These are phyloP conservation scores for Phascolomyces articulosus DNA, from an alignment of 371 early-diverging fungal species.

Conservation along the genomic window DNA sequence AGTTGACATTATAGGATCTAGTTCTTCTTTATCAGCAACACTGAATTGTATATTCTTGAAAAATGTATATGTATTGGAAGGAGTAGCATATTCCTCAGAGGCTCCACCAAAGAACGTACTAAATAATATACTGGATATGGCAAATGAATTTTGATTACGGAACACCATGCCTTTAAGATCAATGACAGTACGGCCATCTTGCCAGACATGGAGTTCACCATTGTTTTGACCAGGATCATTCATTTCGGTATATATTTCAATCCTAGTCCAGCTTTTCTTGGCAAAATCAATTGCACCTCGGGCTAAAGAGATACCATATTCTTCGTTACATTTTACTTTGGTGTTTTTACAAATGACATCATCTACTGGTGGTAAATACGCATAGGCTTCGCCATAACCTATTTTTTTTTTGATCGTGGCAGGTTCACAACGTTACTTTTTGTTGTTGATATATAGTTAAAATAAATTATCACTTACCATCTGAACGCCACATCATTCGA, in stretches of 20 bases:
- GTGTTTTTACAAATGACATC: neutral
- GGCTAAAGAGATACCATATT: slow-evolving; percentile 5
- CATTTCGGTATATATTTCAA: slow-evolving; percentile 7
- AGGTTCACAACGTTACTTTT: too few species aligned
- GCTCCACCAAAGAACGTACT: slow-evolving; percentile 7
- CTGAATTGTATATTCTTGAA: slow-evolving; percentile 2
- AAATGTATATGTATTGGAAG: neutral
- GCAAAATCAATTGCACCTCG: neutral
- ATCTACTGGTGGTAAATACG: neutral
- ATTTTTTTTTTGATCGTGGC: neutral
- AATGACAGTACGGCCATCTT: slow-evolving; percentile 1
- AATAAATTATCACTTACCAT: neutral
- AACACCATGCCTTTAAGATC: neutral
- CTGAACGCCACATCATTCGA: slow-evolving; percentile 7
- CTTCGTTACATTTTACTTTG: neutral
- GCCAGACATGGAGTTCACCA: neutral
- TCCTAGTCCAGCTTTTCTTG: neutral
- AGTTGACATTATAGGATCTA: neutral
- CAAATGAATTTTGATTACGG: neutral
- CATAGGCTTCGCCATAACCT: slow-evolving; percentile 7
- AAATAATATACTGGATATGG: neutral
- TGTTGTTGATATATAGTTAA: neutral
- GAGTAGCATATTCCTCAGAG: slow-evolving; percentile 3
- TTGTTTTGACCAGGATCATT: neutral
- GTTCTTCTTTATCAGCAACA: neutral